Evolutionary conservation across 345 rosid species (phyloP).

Genomic region (Brassica nigra): DNA sequence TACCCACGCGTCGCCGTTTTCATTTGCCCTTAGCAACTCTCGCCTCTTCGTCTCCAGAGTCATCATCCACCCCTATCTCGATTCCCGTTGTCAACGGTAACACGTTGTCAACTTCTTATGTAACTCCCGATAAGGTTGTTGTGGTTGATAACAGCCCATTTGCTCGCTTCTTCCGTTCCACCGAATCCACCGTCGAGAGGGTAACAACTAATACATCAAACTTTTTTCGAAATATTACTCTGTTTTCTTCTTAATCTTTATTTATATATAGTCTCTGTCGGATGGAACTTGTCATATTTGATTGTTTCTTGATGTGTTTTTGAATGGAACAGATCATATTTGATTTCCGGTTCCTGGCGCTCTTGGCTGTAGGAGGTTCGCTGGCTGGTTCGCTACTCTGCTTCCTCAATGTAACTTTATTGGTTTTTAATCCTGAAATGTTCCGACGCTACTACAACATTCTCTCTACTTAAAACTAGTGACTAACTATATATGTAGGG

Average conservation of each 20-base stretch:
- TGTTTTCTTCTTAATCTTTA: neutral
- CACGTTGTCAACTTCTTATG: slow-evolving; percentile 25
- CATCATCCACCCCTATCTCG: slow-evolving; percentile 39
- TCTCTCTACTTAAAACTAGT: neutral
- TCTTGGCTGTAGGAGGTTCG: slow-evolving; percentile 80
- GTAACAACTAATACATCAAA: slow-evolving; percentile 32
- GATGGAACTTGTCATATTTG: neutral
- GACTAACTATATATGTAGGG: slow-evolving; percentile 51
- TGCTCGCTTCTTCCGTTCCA: slow-evolving; percentile 54
- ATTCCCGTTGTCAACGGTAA: slow-evolving; percentile 32
- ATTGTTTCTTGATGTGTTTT: neutral
- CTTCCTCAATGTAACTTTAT: slow-evolving; percentile 73
- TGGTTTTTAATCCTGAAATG: slow-evolving; percentile 1
- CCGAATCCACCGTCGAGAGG: slow-evolving; percentile 76
- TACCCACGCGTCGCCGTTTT: slow-evolving; percentile 36
- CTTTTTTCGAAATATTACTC: neutral
- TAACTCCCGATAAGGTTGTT: neutral
- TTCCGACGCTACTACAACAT: slow-evolving; percentile 7
- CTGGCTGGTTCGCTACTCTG: slow-evolving; percentile 86
- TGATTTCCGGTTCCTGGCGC: slow-evolving; percentile 90
- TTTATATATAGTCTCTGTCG: neutral
- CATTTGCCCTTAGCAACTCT: slow-evolving; percentile 45
- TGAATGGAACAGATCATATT: slow-evolving; percentile 61
- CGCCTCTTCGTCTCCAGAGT: slow-evolving; percentile 49
- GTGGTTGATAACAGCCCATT: slow-evolving; percentile 31